Conservation (phyloP, 345 rosid genomes). For the Rhizophora mangle region DNA sequence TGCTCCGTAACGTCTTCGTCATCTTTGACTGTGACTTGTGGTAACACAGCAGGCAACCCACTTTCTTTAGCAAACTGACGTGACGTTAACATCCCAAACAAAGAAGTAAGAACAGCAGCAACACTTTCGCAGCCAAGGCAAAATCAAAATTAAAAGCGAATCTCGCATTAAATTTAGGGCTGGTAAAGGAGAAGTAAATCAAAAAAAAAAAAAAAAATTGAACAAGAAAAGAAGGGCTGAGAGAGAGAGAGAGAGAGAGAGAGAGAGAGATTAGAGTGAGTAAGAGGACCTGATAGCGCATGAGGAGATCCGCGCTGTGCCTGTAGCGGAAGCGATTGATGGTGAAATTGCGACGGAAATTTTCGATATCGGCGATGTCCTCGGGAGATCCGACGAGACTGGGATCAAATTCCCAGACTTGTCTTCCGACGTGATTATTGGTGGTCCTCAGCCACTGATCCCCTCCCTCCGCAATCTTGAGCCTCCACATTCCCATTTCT, state of each 20-base stretch:
- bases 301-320: constrained; percentile 83
- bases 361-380: constrained; percentile 56
- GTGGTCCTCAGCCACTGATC: constrained; percentile 67
- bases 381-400: constrained; percentile 49
- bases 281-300: constrained; percentile 69
- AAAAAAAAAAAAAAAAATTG: no score
- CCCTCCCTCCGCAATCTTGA: constrained; percentile 78
- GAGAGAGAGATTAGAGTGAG: not conserved
- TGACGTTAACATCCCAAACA: not conserved
- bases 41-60: constrained; percentile 33
- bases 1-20: constrained; percentile 60
- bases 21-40: constrained; percentile 52
- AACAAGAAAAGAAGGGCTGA: no score
- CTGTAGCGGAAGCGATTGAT: constrained; percentile 55
- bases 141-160: no score
- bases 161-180: no score
- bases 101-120: not conserved
- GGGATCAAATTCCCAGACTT: constrained; percentile 89
- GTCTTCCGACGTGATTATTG: constrained; percentile 73
- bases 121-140: no score
- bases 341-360: constrained; percentile 52
- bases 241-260: not conserved
- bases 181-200: no score
- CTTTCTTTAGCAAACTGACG: constrained; percentile 67
- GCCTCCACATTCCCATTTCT: constrained; percentile 67